A percentile compares a stretch with the other conserved stretches of the same genome.
Evolutionary conservation across 208 protist species (phyloP).

Genomic region (Blechomonas ayalai): DNA sequence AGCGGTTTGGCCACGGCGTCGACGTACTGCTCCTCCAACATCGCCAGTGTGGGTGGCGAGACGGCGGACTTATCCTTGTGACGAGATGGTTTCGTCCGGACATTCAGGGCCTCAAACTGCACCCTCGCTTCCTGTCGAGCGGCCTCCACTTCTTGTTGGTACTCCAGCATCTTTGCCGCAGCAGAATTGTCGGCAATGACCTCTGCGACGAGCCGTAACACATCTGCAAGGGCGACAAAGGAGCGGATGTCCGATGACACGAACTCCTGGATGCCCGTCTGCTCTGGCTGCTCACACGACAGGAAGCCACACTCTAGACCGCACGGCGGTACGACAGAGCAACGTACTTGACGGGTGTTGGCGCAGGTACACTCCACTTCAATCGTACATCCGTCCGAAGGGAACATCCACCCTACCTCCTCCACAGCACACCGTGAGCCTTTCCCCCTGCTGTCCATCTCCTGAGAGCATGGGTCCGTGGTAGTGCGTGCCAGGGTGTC

Average conservation of each 20-base stretch:
- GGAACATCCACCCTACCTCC: slow-evolving; percentile 64
- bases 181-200: slow-evolving; percentile 55
- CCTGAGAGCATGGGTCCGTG: slow-evolving; percentile 14
- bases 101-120: slow-evolving; percentile 40
- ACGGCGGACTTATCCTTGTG: slow-evolving; percentile 17
- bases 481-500: slow-evolving; percentile 11
- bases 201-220: slow-evolving; percentile 36
- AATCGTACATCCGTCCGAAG: slow-evolving; percentile 40
- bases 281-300: slow-evolving; percentile 1
- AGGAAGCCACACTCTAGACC: slow-evolving; percentile 41
- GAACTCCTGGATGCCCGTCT: slow-evolving; percentile 2
- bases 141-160: slow-evolving; percentile 28
- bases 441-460: slow-evolving; percentile 19
- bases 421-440: slow-evolving; percentile 26
- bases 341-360: slow-evolving; percentile 52
- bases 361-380: slow-evolving; percentile 43
- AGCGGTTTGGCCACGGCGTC: slow-evolving; percentile 30
- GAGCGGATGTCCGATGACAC: slow-evolving; percentile 38
- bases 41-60: slow-evolving; percentile 33
- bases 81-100: slow-evolving; percentile 9
- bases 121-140: slow-evolving; percentile 40
- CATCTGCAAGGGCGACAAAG: slow-evolving; percentile 22
- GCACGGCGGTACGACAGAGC: slow-evolving; percentile 13
- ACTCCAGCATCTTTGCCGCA: slow-evolving; percentile 29
- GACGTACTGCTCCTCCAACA: slow-evolving; percentile 36